Evolutionary conservation across 768 basidiomycete genomes (phyloP).

Genomic region (Epithele typhae): DNA sequence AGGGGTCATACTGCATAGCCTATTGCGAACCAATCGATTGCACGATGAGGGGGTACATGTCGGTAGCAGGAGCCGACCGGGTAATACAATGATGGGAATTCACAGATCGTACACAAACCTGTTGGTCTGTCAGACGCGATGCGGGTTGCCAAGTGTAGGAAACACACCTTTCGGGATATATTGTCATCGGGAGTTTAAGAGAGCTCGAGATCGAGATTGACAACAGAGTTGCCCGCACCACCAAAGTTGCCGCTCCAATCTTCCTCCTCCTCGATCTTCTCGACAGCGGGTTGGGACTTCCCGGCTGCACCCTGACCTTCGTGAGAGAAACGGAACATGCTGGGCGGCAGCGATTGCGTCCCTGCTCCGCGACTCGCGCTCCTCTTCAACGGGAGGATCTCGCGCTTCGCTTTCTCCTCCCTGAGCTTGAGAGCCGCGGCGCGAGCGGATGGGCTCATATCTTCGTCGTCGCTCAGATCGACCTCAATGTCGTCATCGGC

Average conservation of each 20-base stretch:
- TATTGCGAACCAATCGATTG: no score
- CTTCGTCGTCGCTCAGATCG: slow-evolving; percentile 5
- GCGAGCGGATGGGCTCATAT: not conserved
- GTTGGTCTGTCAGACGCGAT: no score
- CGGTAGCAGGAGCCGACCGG: no score
- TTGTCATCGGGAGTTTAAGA: no score
- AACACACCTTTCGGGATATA: no score
- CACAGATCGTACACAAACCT: no score
- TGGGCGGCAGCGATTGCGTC: slow-evolving; percentile 13
- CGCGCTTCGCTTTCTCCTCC: slow-evolving; percentile 15
- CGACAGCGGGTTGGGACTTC: not conserved
- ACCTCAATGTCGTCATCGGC: slow-evolving; percentile 7
- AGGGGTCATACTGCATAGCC: no score
- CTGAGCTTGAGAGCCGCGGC: slow-evolving; percentile 2
- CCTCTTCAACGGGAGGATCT: slow-evolving; percentile 16
- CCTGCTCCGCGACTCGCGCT: slow-evolving; percentile 10
- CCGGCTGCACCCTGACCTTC: not conserved
- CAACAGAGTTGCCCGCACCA: not conserved
- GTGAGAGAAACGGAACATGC: slow-evolving; percentile 15
- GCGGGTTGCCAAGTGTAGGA: no score
- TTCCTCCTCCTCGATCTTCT: slow-evolving; percentile 10
- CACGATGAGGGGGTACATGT: no score
- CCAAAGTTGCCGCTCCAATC: slow-evolving; percentile 18
- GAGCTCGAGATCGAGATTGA: slow-evolving; percentile 7
- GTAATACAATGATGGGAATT: no score